Base-by-base conservation (phyloP, 2,329 filamentous ascomycete species). In the Calonectria ilicicola region DNA sequence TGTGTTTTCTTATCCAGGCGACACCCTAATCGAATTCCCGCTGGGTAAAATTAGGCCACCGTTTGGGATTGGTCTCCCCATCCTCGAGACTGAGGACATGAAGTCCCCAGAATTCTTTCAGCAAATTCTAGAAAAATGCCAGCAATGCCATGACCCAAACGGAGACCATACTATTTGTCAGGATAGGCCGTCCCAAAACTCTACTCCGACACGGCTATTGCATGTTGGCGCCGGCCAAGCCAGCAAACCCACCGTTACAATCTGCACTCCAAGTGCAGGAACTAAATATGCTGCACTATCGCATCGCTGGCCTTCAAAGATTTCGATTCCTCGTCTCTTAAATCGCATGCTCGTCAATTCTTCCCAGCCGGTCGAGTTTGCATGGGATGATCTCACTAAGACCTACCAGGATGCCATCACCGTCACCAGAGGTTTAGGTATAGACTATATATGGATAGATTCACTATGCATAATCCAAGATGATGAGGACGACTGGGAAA, bases 391-490 rank as follows among this genome's bases (percentile, higher is more conserved):
- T 23, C 27, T 38, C 12, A 44, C 62, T 3, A 32, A 49, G 21
- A 49, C 27, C 12, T 65, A 35, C n/a, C 62, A 46, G 17, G 62
- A 47, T 29, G 62, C 44, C 23, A 15, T 47, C 19, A 10, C 4
- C 21, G n/a, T 49, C 14, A 46, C 62, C 14, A 44, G 12, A 32
- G 62, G 19, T 3, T 32, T 65, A 10, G 26, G 44, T 14, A 32
- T 65, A 2, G 26, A 21, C 4, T 65, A 65, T 49, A 27, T 65
- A 9, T 65, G 62, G 62, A 65, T 65, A 21, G 62, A 65, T 38
- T 27, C 58, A 9, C 21, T 62, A 8, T 62, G 38, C 38, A 62
- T 62, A 38, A 19, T 44, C 38, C 42, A 65, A 32, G 62, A 49
- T 17, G 44, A 47, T 19, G n/a, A 35, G 4, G 21, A 49, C 6